phyloP scores from a whole-genome alignment of 495 filamentous ascomycete genomes.

The Glarea lozoyensis region DNA sequence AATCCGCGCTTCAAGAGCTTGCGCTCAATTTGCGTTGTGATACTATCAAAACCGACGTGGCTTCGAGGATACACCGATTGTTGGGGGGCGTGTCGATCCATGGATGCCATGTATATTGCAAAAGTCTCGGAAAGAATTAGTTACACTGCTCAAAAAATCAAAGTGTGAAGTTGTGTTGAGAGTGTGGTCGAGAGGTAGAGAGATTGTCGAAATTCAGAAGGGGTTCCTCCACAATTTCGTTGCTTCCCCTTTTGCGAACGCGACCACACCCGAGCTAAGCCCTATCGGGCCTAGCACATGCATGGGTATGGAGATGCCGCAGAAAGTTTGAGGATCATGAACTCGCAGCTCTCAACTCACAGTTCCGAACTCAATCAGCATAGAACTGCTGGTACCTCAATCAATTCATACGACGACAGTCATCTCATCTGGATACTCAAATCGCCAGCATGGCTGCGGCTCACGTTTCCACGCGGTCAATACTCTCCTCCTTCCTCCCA shows the following conservation, averaged over 20 bases:
- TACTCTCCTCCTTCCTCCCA: constrained; percentile 31
- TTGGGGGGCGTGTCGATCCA: constrained; percentile 19
- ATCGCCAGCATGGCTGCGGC: constrained; percentile 33
- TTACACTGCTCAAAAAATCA: constrained; percentile 6
- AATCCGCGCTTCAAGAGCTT: constrained; percentile 99
- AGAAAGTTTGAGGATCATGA: background rate
- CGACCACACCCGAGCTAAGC: background rate
- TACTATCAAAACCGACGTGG: constrained; percentile 99
- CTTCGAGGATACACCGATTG: constrained; percentile 77
- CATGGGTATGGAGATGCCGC: background rate
- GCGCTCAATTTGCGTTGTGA: constrained; percentile 94
- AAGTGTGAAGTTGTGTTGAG: constrained; percentile 10
- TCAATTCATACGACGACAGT: background rate
- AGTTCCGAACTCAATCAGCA: background rate
- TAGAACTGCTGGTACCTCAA: background rate
- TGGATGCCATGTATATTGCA: constrained; percentile 16
- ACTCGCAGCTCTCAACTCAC: background rate
- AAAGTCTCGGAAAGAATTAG: constrained; percentile 36
- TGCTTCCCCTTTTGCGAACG: constrained; percentile 6
- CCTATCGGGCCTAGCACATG: background rate
- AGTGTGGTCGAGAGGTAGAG: constrained; percentile 5
- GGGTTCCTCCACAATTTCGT: constrained; percentile 17
- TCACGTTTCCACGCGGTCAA: constrained; percentile 24
- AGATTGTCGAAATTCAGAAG: constrained; percentile 12
- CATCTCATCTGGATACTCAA: background rate